These are phyloP conservation scores for Ganoderma sinense DNA, from an alignment of 1,284 basidiomycete genomes.

Conservation along the genomic window DNA sequence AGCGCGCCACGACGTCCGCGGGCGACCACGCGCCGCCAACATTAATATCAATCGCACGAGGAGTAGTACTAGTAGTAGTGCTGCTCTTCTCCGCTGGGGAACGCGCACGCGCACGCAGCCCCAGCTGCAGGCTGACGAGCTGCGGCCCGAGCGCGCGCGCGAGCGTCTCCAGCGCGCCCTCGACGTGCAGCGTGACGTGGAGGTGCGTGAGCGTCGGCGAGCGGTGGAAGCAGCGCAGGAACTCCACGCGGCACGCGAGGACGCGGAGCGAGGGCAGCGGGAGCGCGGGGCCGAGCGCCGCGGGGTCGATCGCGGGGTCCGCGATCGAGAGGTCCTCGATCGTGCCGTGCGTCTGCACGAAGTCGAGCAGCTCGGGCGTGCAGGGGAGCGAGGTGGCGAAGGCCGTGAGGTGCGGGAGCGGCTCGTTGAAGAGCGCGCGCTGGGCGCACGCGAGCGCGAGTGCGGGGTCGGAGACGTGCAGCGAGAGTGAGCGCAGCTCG, in stretches of 20 bases:
- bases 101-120: background rate
- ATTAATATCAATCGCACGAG: background rate
- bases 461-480: background rate
- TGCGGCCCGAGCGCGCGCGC: background rate
- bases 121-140: conserved; percentile 10
- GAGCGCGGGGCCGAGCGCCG: background rate
- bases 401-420: conserved; percentile 1
- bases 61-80: background rate
- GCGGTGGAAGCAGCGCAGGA: conserved; percentile 6
- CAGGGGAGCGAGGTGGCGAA: conserved; percentile 12
- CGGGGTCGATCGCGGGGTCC: background rate
- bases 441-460: background rate
- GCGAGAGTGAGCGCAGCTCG: conserved; percentile 4
- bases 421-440: conserved; percentile 4
- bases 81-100: background rate
- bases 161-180: background rate
- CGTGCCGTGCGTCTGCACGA: conserved; percentile 7
- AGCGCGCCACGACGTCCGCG: background rate
- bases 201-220: conserved; percentile 11
- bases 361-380: conserved; percentile 4
- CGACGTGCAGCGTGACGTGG: background rate
- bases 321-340: conserved; percentile 8
- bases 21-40: background rate
- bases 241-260: conserved; percentile 2
- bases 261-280: conserved; percentile 10